These are phyloP conservation scores for Coniferiporia weirii DNA, from an alignment of 1,284 basidiomycete genomes.

Conservation along the genomic window DNA sequence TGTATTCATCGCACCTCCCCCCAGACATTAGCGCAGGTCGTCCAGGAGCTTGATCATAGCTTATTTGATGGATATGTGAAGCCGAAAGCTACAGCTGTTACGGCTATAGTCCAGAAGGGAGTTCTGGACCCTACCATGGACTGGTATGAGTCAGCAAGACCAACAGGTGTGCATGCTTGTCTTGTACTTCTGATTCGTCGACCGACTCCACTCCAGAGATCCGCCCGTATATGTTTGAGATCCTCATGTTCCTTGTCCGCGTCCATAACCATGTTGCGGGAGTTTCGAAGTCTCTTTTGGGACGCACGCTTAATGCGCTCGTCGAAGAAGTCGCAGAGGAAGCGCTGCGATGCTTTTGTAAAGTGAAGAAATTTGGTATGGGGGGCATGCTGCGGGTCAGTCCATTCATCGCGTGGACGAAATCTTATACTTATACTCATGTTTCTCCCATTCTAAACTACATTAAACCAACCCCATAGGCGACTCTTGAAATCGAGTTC, in stretches of 20 bases:
- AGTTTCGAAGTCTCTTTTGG: constrained; percentile 73
- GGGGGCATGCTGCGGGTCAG: constrained; percentile 95
- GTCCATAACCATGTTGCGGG: constrained; percentile 89
- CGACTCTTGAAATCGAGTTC: constrained; percentile 98
- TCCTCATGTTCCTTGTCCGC: constrained; percentile 83
- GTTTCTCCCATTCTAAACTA: no score
- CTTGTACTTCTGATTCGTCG: neutral
- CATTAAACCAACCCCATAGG: constrained; percentile 40
- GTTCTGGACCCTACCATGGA: constrained; percentile 79
- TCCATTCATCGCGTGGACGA: constrained; percentile 17
- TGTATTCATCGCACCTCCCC: constrained; percentile 2
- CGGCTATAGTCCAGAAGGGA: constrained; percentile 67
- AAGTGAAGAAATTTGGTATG: constrained; percentile 89
- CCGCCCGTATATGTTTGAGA: constrained; percentile 90
- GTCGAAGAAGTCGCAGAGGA: constrained; percentile 82
- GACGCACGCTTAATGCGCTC: constrained; percentile 77
- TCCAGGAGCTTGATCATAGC: constrained; percentile 79
- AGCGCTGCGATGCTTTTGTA: constrained; percentile 78
- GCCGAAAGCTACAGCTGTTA: constrained; percentile 68
- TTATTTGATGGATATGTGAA: constrained; percentile 86
- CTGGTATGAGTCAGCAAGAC: constrained; percentile 88
- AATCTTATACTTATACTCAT: neutral
- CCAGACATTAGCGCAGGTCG: constrained; percentile 72
- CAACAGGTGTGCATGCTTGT: constrained; percentile 57
- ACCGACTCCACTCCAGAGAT: constrained; percentile 63